Evolutionary conservation across 1,139 yeast species (phyloP).

Genomic region (Saccharomyces uvarum): DNA sequence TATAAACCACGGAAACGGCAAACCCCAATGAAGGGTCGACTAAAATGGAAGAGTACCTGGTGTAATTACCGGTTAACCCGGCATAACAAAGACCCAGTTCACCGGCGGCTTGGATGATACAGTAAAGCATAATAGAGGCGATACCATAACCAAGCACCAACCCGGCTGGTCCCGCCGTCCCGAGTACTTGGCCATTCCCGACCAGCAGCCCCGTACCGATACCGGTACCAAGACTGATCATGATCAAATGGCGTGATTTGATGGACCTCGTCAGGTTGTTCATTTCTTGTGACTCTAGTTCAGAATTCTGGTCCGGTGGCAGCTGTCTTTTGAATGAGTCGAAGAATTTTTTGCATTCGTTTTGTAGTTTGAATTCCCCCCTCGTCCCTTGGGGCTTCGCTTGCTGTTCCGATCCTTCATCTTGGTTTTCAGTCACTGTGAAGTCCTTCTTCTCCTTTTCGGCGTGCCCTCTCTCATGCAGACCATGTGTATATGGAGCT

Average conservation of each 20-base stretch:
- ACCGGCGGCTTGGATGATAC: slow-evolving; percentile 72
- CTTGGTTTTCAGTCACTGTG: not conserved
- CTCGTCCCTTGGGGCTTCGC: not conserved
- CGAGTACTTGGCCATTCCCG: slow-evolving; percentile 62
- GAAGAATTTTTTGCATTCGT: slow-evolving; percentile 13
- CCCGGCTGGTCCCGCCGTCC: slow-evolving; percentile 73
- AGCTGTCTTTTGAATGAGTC: slow-evolving; percentile 20
- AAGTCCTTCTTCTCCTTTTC: not conserved
- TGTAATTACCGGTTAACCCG: slow-evolving; percentile 73
- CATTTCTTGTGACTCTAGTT: slow-evolving; percentile 9
- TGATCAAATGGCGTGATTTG: slow-evolving; percentile 45
- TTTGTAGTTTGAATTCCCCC: not conserved
- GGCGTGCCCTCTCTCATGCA: not conserved
- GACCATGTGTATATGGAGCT: not conserved
- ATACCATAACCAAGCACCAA: slow-evolving; percentile 59
- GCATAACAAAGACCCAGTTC: slow-evolving; percentile 68
- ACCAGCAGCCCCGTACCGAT: slow-evolving; percentile 74
- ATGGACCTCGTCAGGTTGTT: slow-evolving; percentile 35
- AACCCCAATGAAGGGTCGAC: slow-evolving; percentile 74
- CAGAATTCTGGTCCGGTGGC: slow-evolving; percentile 2
- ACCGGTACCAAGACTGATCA: slow-evolving; percentile 78
- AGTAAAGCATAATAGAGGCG: slow-evolving; percentile 60
- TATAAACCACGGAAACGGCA: slow-evolving; percentile 73
- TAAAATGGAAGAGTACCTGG: slow-evolving; percentile 55
- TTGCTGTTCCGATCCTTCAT: not conserved